Evolutionary conservation across 2,329 filamentous ascomycete genomes (phyloP), one percentile per base, ranked within the genome.

Genomic region (Verticillium nonalfalfae): DNA sequence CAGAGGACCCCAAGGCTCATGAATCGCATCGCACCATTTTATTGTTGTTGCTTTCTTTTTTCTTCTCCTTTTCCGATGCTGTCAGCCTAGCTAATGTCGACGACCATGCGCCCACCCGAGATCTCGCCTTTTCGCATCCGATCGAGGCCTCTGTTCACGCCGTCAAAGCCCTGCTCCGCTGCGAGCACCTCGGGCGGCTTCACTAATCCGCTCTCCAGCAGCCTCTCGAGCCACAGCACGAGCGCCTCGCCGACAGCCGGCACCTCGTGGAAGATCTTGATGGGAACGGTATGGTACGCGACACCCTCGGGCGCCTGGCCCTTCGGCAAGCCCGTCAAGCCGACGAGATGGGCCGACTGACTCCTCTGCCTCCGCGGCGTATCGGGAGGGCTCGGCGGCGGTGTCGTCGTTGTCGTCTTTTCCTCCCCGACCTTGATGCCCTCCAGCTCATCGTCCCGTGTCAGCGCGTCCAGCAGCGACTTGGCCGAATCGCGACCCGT

Each of bases 251-350:
- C 90, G 0, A 92, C 77, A 1, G 78, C 78, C 0, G 85, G 82
- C 0, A 87, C 80, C 62, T 89, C 85, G 68, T 93, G 90, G 68
- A 91, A 93, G 4, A 91, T 68, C 72, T 93, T 93, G 64, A 93
- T 90, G 0, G 90, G 90, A 0, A 93, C 86, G 0, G 79, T 84
- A 68, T 91, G 89, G 61, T 86, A 81, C 6, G 77, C 70, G 0
- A 86, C 76, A 0, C 79, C 79, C 0, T 76, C 73, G 0, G 73
- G 70, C 0, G 73, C 72, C 1, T 74, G 72, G 4, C 75, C 75
- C 68, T 90, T 90, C 0, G 90, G 90, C 3, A 91, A 66, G 0
- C 89, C 89, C 0, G 85, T 85, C 55, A 93, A 67, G 0, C 89
- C 89, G 0, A 92, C 80, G 0, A 93, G 75, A 72, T 93, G 90